Conservation (phyloP, 169 alveolate species). For the Eimeria acervulina region DNA sequence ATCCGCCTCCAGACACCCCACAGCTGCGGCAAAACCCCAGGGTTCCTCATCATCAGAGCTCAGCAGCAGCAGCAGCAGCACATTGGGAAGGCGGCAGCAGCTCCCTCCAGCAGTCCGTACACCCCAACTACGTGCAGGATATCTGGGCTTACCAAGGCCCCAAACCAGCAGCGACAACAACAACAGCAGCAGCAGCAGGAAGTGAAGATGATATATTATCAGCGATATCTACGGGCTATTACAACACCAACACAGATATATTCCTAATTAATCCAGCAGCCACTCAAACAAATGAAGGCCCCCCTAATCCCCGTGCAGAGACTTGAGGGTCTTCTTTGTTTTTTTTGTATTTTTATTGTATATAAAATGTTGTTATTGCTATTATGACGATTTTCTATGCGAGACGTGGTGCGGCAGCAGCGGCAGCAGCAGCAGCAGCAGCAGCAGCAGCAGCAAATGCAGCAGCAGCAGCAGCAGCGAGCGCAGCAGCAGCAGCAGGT, state of each 20-base stretch:
- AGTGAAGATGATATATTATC: too few species aligned
- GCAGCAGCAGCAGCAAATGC: not conserved
- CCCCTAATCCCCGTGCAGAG: too few species aligned
- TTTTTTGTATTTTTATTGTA: too few species aligned
- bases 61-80: too few species aligned
- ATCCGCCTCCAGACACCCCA: not conserved
- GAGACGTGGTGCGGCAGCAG: too few species aligned
- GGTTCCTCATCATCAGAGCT: not conserved
- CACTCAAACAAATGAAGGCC: too few species aligned
- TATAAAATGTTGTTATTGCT: too few species aligned
- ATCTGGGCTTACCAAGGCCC: not conserved
- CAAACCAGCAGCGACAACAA: not conserved
- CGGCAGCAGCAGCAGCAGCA: not conserved
- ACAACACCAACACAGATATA: too few species aligned
- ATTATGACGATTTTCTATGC: too few species aligned
- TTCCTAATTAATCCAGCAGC: too few species aligned
- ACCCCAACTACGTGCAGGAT: constrained; percentile 12
- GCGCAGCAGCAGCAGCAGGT: not conserved
- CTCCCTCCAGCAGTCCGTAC: not conserved
- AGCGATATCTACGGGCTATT: too few species aligned
- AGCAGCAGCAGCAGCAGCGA: not conserved
- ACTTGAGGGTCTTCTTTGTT: too few species aligned
- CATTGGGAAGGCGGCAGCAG: not conserved
- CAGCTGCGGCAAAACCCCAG: not conserved
- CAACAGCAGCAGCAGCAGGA: not conserved